Evolutionary conservation across 495 filamentous ascomycete species (phyloP), one percentile per base, ranked within the genome.

Genomic region (Filosporella fistucella): DNA sequence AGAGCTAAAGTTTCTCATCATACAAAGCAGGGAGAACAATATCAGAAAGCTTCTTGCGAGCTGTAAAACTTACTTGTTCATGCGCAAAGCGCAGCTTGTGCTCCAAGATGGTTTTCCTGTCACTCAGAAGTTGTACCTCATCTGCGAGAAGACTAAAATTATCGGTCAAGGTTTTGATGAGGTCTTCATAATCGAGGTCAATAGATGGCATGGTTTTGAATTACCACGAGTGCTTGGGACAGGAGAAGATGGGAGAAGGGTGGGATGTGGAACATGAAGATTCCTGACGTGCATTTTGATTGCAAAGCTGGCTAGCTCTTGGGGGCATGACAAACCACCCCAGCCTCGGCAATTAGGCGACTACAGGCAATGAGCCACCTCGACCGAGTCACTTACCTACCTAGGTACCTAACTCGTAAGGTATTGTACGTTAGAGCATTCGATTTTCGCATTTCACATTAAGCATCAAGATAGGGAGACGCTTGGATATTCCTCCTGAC

Each of bases 1-100:
- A 84, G 80, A 84, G 80, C 80, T 85, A 84, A 81, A 56, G 40
- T 64, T 55, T 67, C 55, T 78, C 74, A 80, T 84, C 82, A 81
- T 78, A 64, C 40, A 45, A 40, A 33, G 34, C 35, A 40, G 43
- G 4, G 12, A n/a, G 32, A 35, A 35, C 12, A 35, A 17, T 10
- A 20, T 3, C n/a, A 4, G 28, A 22, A n/a, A n/a, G n/a, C n/a
- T n/a, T n/a, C n/a, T n/a, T n/a, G n/a, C n/a, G n/a, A n/a, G n/a
- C 28, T 33, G 37, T 29, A 17, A 22, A 38, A 55, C 69, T 41
- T 70, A 80, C 76, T 68, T 78, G 72, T 54, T 78, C 71, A 45
- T 77, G 73, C 24, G 76, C 74, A 62, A 70, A 78, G 41, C 71
- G 69, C 28, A 80, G 64, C 58, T 78, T 80, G 55, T 80, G 70